These are phyloP conservation scores for Parmales sp. DNA, from an alignment of 108 stramenopile species.

Conservation along the genomic window DNA sequence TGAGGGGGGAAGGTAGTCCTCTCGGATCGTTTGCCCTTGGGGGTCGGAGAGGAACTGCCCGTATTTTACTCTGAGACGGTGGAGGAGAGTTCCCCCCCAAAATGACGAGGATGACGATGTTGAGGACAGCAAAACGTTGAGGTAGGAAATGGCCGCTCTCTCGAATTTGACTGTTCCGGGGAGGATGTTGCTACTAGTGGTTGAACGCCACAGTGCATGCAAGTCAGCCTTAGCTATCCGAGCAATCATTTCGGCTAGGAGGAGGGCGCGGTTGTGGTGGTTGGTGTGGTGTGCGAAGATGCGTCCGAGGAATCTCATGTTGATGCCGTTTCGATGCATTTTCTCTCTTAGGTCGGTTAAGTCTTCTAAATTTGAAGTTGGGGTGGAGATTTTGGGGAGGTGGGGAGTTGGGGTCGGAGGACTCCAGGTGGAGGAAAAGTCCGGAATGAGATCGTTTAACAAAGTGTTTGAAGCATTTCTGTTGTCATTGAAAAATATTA, in stretches of 20 bases:
- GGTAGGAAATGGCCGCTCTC: background rate
- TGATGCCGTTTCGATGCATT: background rate
- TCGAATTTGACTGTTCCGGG: background rate
- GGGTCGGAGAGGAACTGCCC: too few species aligned
- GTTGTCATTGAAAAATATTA: background rate
- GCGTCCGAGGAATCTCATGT: background rate
- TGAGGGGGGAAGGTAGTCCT: too few species aligned
- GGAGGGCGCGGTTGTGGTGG: background rate
- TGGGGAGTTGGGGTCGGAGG: too few species aligned
- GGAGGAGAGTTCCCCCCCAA: background rate
- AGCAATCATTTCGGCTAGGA: constrained; percentile 1
- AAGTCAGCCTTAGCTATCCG: background rate
- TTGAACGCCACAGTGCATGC: background rate
- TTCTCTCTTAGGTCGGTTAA: background rate
- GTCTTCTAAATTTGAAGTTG: too few species aligned
- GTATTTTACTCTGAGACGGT: background rate
- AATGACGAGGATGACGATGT: background rate
- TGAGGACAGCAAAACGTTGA: background rate
- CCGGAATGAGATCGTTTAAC: too few species aligned
- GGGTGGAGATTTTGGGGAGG: too few species aligned
- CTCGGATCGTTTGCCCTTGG: too few species aligned
- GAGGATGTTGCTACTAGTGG: background rate
- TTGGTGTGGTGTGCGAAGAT: background rate
- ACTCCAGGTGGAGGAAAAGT: too few species aligned
- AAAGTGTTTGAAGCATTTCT: too few species aligned